Evolutionary conservation across 2,329 filamentous ascomycete species (phyloP), one percentile per base, ranked within the genome.

Genomic region (Arthrobotrys iridis): DNA sequence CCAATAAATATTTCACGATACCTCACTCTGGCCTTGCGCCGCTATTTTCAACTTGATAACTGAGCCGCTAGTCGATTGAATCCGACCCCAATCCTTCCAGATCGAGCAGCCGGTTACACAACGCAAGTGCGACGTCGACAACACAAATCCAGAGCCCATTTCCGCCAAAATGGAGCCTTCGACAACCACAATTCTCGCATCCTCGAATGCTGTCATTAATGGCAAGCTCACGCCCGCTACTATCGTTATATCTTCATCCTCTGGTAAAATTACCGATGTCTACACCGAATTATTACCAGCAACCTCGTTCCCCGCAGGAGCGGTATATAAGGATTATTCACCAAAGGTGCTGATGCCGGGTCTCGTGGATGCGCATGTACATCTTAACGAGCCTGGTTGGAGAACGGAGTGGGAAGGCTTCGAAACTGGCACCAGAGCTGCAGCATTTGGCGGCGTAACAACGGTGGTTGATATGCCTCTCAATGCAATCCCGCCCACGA

Each of bases 361-460:
- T 18, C 86, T 99, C 28, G 94, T 99, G 15, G 95, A 99, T 82
- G 94, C 95, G 35, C 95, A 99, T 82, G 95, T 99, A 37, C 95
- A 99, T 84, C 88, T 98, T 79, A 98, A 98, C 81, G 95, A 99
- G 84, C 95, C 95, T 0, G 95, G 95, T 43, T 79, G 78, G 78
- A 88, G 95, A 68, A 97, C 94, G 60, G 94, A 97, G 87, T 98
- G 95, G 95, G 95, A 99, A 81, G 95, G 95, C 8, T 99, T 99
- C 85, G 91, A 90, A 85, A 97, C 93, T 0, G 95, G 95, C 55
- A 98, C 95, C 22, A 88, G 92, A 79, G 95, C 95, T 33, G 95
- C 95, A 2, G 95, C 95, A 8, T 96, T 94, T 79, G 95, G 95
- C 41, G 95, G 95, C 79, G 95, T 98, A 24, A 99, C 95, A 3